Conservation (phyloP, 1,139 yeast genomes). For the Protomyces inundatus region DNA sequence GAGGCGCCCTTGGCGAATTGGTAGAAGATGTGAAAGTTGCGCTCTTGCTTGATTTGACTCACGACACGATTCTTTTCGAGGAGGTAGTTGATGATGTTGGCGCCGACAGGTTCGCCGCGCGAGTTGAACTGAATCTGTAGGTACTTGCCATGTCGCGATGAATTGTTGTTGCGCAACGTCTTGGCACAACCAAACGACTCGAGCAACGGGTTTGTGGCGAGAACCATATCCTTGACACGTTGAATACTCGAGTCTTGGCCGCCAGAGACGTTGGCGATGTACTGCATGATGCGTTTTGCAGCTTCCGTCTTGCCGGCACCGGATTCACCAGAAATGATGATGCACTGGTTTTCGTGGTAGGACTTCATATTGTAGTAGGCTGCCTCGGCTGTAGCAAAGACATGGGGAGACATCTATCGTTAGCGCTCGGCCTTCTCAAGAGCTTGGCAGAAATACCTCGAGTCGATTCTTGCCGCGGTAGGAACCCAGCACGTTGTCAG, state of each 20-base stretch:
- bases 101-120: constrained; percentile 84
- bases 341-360: constrained; percentile 93
- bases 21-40: constrained; percentile 95
- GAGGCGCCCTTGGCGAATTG: constrained; percentile 92
- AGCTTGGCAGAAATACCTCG: constrained; percentile 47
- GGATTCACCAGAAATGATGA: constrained; percentile 95
- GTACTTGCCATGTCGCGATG: constrained; percentile 96
- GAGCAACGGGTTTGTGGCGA: constrained; percentile 92
- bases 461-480: constrained; percentile 89
- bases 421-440: constrained; percentile 25
- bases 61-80: constrained; percentile 95
- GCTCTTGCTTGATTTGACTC: constrained; percentile 81
- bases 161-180: constrained; percentile 89
- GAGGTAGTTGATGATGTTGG: constrained; percentile 89
- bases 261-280: constrained; percentile 78
- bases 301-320: constrained; percentile 99
- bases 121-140: constrained; percentile 82
- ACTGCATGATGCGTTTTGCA: constrained; percentile 97
- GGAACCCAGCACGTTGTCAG: constrained; percentile 63
- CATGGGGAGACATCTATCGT: constrained; percentile 78
- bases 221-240: constrained; percentile 90
- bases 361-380: constrained; percentile 95
- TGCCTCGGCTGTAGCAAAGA: constrained; percentile 93
- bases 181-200: constrained; percentile 99
- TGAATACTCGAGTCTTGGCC: constrained; percentile 57